A percentile compares a stretch with the other conserved stretches of the same genome.
Evolutionary conservation across 495 filamentous ascomycete species (phyloP).

Genomic region (Podospora australis): DNA sequence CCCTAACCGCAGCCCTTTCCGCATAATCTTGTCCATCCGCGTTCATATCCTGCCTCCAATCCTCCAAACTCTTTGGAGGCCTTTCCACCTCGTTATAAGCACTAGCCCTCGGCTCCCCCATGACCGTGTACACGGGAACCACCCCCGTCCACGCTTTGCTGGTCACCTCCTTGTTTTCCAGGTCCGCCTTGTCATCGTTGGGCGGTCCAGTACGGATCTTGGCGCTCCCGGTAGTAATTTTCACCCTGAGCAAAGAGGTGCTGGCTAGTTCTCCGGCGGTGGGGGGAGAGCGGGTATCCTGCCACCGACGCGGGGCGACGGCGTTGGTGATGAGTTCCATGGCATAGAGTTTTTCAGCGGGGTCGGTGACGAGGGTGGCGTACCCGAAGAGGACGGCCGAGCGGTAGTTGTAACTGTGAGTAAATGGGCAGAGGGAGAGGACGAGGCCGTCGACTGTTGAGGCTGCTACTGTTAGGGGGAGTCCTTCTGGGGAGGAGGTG

Average conservation of each 20-base stretch:
- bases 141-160: conserved; percentile 73
- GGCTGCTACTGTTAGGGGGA: conserved; percentile 62
- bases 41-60: conserved; percentile 53
- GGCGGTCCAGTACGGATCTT: conserved; percentile 69
- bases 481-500: conserved; percentile 30
- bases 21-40: conserved; percentile 46
- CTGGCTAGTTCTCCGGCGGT: conserved; percentile 68
- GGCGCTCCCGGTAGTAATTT: conserved; percentile 63
- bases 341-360: conserved; percentile 72
- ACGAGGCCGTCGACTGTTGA: conserved; percentile 66
- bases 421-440: conserved; percentile 68
- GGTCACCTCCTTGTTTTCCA: conserved; percentile 52
- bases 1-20: conserved; percentile 36
- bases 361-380: conserved; percentile 58
- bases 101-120: conserved; percentile 65
- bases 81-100: conserved; percentile 51
- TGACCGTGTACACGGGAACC: conserved; percentile 60
- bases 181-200: conserved; percentile 65
- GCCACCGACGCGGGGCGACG: conserved; percentile 64
- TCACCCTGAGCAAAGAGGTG: conserved; percentile 68
- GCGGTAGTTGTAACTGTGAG: conserved; percentile 86
- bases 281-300: conserved; percentile 63
- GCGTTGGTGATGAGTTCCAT: conserved; percentile 77
- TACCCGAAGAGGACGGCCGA: conserved; percentile 73
- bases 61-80: conserved; percentile 58